These are phyloP conservation scores for Thalia dealbata DNA, from an alignment of 176 grass and related monocot genomes.

Conservation along the genomic window DNA sequence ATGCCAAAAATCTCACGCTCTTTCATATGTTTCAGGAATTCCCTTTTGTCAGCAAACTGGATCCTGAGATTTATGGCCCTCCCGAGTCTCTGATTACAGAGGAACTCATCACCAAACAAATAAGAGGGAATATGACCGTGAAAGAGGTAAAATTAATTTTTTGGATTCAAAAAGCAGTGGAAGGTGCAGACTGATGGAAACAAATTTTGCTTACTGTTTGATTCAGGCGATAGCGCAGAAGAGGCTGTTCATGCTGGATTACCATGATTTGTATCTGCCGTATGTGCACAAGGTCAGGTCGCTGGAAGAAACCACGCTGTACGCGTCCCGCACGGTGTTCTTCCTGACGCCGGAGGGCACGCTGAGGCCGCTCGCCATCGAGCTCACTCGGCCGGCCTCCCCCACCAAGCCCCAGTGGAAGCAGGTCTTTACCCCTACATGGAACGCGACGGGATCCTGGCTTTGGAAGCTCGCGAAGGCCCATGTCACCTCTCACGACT, in stretches of 20 bases:
- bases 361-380: constrained; percentile 57
- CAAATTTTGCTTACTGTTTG: not conserved
- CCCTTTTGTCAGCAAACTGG: constrained; percentile 69
- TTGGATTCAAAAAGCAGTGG: not conserved
- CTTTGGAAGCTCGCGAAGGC: constrained; percentile 84
- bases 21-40: constrained; percentile 37
- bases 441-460: constrained; percentile 56
- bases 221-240: constrained; percentile 43
- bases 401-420: constrained; percentile 45
- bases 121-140: constrained; percentile 35
- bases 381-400: constrained; percentile 53
- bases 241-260: constrained; percentile 64
- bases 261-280: constrained; percentile 72
- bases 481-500: constrained; percentile 55
- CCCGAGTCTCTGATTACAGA: constrained; percentile 46
- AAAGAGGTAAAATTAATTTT: constrained; percentile 26
- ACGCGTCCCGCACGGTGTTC: constrained; percentile 66
- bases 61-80: constrained; percentile 57
- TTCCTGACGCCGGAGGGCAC: constrained; percentile 37
- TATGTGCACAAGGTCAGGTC: constrained; percentile 57
- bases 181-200: not conserved
- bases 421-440: constrained; percentile 35
- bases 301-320: constrained; percentile 36
- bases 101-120: constrained; percentile 52
- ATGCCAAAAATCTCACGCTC: not conserved